Conservation (phyloP, 1,139 yeast species). For the Sugiyamaella castrensis region DNA sequence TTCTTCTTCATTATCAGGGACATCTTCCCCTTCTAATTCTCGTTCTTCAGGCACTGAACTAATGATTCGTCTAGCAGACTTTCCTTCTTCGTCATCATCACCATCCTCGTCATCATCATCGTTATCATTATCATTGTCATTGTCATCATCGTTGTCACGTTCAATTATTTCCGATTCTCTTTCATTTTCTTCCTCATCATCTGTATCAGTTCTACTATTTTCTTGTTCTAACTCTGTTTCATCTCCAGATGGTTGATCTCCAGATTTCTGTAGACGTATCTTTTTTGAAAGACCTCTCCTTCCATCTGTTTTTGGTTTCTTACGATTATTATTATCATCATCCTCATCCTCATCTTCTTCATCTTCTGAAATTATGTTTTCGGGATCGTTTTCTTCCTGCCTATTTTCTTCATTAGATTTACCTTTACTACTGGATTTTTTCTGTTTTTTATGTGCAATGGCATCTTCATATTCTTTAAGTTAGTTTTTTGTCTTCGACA, state of each 20-base stretch:
- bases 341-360: constrained; percentile 14
- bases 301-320: constrained; percentile 5
- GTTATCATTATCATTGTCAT: constrained; percentile 24
- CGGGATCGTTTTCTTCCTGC: constrained; percentile 10
- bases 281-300: no score
- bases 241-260: background rate
- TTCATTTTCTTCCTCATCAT: constrained; percentile 13
- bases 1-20: constrained; percentile 16
- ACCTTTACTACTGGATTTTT: constrained; percentile 20
- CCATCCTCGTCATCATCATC: constrained; percentile 7
- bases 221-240: background rate
- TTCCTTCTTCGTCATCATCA: constrained; percentile 11
- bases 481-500: constrained; percentile 1
- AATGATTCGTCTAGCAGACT: constrained; percentile 12
- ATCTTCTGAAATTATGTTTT: constrained; percentile 9
- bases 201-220: constrained; percentile 11
- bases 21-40: constrained; percentile 20
- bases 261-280: no score
- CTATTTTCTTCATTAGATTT: constrained; percentile 24
- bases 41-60: constrained; percentile 17
- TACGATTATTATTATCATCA: constrained; percentile 16
- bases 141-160: constrained; percentile 21
- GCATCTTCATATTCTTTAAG: constrained; percentile 14
- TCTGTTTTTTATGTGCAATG: constrained; percentile 11
- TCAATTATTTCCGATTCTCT: constrained; percentile 14